Conservation (phyloP, 257 asterid species). For the Scutellaria barbata region DNA sequence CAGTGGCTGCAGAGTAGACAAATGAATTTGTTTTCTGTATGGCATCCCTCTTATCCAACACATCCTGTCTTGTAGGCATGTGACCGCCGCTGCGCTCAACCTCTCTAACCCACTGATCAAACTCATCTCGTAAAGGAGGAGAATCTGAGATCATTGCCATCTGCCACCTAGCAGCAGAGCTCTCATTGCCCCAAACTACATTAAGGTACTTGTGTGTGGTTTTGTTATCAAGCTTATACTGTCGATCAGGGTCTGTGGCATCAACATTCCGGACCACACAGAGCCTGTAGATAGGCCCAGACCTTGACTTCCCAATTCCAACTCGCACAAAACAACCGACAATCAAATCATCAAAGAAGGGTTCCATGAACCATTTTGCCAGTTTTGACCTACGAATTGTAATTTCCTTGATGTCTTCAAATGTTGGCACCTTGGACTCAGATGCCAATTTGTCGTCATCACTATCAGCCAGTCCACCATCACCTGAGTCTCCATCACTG, state of each 20-base stretch:
- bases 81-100: conserved; percentile 87
- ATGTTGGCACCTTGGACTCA: conserved; percentile 74
- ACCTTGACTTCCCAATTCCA: conserved; percentile 83
- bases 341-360: conserved; percentile 90
- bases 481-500: conserved; percentile 83
- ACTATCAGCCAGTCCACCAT: conserved; percentile 87
- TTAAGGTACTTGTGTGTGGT: conserved; percentile 83
- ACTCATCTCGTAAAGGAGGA: conserved; percentile 75
- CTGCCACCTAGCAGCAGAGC: conserved; percentile 97
- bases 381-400: conserved; percentile 89
- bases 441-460: conserved; percentile 78
- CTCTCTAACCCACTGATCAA: conserved; percentile 93
- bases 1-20: conserved; percentile 93
- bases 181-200: conserved; percentile 93
- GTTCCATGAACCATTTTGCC: conserved; percentile 97
- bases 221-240: conserved; percentile 88
- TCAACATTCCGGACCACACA: conserved; percentile 87
- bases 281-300: conserved; percentile 87
- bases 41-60: conserved; percentile 80
- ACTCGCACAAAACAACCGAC: conserved; percentile 97
- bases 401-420: conserved; percentile 83
- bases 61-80: conserved; percentile 83
- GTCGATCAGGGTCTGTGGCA: conserved; percentile 75
- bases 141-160: conserved; percentile 97
- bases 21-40: conserved; percentile 78